phyloP scores from a whole-genome alignment of 2,329 filamentous ascomycete species.

The Daldinia eschscholtzii region DNA sequence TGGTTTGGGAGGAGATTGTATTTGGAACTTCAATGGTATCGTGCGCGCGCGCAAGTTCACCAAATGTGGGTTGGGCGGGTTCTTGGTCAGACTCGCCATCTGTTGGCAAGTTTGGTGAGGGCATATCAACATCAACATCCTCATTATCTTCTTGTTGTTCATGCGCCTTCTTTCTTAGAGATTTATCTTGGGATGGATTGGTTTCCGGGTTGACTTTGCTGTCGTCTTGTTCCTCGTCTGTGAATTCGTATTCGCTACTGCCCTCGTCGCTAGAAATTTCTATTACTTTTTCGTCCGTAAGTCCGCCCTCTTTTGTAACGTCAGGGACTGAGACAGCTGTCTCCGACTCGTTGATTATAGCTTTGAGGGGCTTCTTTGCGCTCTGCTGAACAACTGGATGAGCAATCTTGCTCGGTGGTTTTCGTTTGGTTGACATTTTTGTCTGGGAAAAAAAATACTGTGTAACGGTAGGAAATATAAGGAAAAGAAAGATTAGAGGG shows the following conservation, averaged over 20 bases:
- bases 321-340: conserved; percentile 64
- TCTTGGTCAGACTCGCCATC: conserved; percentile 62
- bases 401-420: conserved; percentile 69
- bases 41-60: conserved; percentile 82
- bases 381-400: conserved; percentile 66
- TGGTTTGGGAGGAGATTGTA: conserved; percentile 62
- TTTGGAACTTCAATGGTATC: conserved; percentile 82
- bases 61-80: conserved; percentile 77
- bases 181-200: conserved; percentile 30
- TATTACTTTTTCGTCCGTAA: conserved; percentile 58
- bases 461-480: background rate
- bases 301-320: conserved; percentile 54
- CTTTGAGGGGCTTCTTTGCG: conserved; percentile 64
- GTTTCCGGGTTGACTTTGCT: conserved; percentile 11
- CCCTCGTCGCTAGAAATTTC: conserved; percentile 70
- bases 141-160: conserved; percentile 46
- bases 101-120: conserved; percentile 47
- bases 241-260: conserved; percentile 61
- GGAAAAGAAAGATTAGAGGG: background rate
- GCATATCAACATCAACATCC: conserved; percentile 50
- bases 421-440: conserved; percentile 72
- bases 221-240: conserved; percentile 58
- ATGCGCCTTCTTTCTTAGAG: conserved; percentile 37
- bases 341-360: conserved; percentile 69
- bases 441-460: conserved; percentile 2